Evolutionary conservation across 768 basidiomycete species (phyloP).

Genomic region (Rhodotorula babjevae): DNA sequence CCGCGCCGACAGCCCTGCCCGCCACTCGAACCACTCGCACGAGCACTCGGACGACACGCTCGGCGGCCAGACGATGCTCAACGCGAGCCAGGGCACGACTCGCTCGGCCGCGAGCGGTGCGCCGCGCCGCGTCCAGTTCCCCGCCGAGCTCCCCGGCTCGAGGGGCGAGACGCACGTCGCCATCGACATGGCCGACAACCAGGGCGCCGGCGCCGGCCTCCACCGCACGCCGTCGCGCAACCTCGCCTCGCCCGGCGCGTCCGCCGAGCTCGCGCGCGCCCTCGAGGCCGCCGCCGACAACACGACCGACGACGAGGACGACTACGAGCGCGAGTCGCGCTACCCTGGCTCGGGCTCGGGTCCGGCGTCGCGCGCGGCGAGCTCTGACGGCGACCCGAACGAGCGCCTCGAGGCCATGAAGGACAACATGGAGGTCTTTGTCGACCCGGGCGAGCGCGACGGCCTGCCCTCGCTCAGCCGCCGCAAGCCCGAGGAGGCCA

Average conservation of each 20-base stretch:
- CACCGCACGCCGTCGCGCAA: constrained; percentile 6
- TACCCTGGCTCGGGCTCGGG: constrained; percentile 16
- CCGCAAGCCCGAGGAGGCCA: constrained; percentile 25
- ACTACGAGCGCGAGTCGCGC: constrained; percentile 15
- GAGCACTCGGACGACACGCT: constrained; percentile 15
- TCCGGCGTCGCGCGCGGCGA: constrained; percentile 26
- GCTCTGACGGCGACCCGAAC: constrained; percentile 33
- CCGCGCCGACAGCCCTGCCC: not conserved
- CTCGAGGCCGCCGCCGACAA: constrained; percentile 20
- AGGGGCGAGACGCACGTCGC: constrained; percentile 17
- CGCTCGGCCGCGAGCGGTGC: not conserved
- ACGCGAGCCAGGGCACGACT: constrained; percentile 4
- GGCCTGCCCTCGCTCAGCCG: constrained; percentile 56
- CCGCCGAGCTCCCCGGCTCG: constrained; percentile 1
- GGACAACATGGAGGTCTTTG: constrained; percentile 49
- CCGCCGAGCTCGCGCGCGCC: constrained; percentile 24
- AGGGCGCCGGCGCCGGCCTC: constrained; percentile 4
- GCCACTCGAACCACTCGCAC: not conserved
- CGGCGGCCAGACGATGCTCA: constrained; percentile 15
- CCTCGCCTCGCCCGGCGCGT: constrained; percentile 25
- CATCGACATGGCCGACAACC: constrained; percentile 16
- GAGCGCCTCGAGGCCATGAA: constrained; percentile 28
- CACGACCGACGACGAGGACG: not conserved
- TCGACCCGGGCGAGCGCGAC: constrained; percentile 61
- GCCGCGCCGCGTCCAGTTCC: constrained; percentile 28